Evolutionary conservation across 148 eudicot genomes (phyloP).

Genomic region (Heliamphora exappendiculata): DNA sequence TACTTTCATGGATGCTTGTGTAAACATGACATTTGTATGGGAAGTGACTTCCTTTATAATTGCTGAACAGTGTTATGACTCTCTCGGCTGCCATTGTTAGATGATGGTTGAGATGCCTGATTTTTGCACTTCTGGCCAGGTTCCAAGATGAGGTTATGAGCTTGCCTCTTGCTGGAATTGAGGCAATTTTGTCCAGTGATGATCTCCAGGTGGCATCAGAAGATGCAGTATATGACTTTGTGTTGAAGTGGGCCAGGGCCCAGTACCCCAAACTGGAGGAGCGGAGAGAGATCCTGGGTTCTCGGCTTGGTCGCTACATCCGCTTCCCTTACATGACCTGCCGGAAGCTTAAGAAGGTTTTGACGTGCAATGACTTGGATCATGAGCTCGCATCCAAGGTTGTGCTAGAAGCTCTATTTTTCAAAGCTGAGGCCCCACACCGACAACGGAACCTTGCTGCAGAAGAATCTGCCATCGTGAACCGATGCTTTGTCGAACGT

Average conservation of each 20-base stretch:
- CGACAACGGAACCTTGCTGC: constrained; percentile 59
- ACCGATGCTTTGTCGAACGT: constrained; percentile 59
- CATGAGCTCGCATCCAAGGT: constrained; percentile 71
- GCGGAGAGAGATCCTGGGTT: constrained; percentile 64
- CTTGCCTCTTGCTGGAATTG: constrained; percentile 85
- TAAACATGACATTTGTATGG: background rate
- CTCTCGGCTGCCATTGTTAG: background rate
- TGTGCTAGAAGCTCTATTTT: constrained; percentile 86
- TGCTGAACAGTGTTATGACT: background rate
- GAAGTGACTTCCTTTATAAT: background rate
- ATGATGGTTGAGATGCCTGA: background rate
- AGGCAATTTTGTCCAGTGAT: constrained; percentile 70
- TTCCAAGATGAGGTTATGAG: constrained; percentile 74
- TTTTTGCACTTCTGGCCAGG: constrained; percentile 25
- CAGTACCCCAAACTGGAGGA: constrained; percentile 72
- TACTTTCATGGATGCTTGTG: background rate
- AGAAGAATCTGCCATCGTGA: constrained; percentile 46
- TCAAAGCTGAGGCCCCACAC: constrained; percentile 87
- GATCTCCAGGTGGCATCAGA: constrained; percentile 94
- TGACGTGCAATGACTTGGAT: constrained; percentile 81
- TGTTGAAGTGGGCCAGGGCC: constrained; percentile 66
- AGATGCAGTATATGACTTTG: constrained; percentile 84
- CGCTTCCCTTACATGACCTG: constrained; percentile 88
- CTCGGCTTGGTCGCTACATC: constrained; percentile 62
- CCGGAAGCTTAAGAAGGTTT: constrained; percentile 71